Conservation (phyloP, 805 yeast species). For the Yarrowia sp. region DNA sequence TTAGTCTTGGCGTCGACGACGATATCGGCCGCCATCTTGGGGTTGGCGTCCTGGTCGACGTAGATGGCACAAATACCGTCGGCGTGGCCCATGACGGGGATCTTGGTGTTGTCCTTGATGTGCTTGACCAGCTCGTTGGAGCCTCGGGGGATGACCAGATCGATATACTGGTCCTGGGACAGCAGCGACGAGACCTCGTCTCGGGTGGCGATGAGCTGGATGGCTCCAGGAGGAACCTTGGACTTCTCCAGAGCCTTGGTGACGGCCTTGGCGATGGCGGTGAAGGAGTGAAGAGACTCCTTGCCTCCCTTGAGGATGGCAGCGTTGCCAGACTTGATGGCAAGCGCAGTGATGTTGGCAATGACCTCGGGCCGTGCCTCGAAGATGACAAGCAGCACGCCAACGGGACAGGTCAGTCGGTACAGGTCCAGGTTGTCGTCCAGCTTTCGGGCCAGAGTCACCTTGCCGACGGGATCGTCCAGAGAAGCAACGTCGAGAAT, state of each 20-base stretch:
- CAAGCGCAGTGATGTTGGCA: constrained; percentile 94
- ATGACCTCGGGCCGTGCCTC: constrained; percentile 98
- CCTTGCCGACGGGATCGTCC: constrained; percentile 89
- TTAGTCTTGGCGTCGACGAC: constrained; percentile 87
- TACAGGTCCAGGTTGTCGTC: constrained; percentile 86
- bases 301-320: constrained; percentile 98
- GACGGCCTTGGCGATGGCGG: constrained; percentile 72
- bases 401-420: constrained; percentile 90
- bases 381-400: constrained; percentile 86
- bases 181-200: constrained; percentile 84
- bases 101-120: constrained; percentile 84
- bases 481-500: constrained; percentile 84
- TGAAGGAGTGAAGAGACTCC: constrained; percentile 82
- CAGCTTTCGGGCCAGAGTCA: constrained; percentile 75
- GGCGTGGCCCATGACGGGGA: constrained; percentile 98
- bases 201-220: constrained; percentile 85
- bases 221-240: constrained; percentile 72
- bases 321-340: constrained; percentile 94
- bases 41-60: constrained; percentile 73
- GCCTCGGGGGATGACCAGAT: constrained; percentile 97
- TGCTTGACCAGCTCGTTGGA: constrained; percentile 84
- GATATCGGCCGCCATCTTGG: constrained; percentile 71
- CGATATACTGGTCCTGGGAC: constrained; percentile 83
- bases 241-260: constrained; percentile 59
- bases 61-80: constrained; percentile 94